Evolutionary conservation across 495 filamentous ascomycete species (phyloP), one percentile per base, ranked within the genome.

Genomic region (Penicillium canariense): DNA sequence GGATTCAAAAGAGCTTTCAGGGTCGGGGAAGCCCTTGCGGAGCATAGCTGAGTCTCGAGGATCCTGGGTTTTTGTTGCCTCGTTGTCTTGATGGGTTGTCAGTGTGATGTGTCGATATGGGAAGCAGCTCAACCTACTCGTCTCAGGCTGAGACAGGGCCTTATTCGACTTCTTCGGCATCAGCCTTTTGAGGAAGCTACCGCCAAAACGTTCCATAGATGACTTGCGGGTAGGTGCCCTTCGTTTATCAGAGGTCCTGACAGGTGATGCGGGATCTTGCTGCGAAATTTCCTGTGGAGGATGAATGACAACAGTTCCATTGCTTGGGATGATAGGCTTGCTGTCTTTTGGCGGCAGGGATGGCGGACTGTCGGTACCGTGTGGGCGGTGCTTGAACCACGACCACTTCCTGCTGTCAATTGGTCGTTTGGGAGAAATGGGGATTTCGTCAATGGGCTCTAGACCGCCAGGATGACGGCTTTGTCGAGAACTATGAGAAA

Each of bases 311-410:
- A 68, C 62, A 2, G 67, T 71, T 2, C 52, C 68, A 15, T 55
- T 56, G 20, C 60, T 68, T 1, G 68, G 62, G 9, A 65, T 60
- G 3, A 70, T 53, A 4, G 58, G 60, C 20, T 58, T 54, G 3
- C 17, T 20, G 7, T 65, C 58, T 52, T 59, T 67, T 9, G 43
- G 38, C 8, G 53, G 30, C 17, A 60, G 60, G 10, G 47, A n/a
- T 7, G 54, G 54, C 4, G 65, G 47, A 5, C 65, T 68, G 1
- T 68, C 68, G 5, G 64, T 66, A 1, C 69, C 64, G 30, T 82
- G 81, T 4, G 78, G 78, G 25, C 74, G 68, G 2, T 83, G 79
- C 45, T 77, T 85, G 63, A 89, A 87, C 86, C 86, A 90, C 2
- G 79, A 81, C 58, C 81, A 77, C 34, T 82, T 87, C 67, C 85